phyloP scores from a whole-genome alignment of 805 yeast genomes.

The Metschnikowia santaceciliae region DNA sequence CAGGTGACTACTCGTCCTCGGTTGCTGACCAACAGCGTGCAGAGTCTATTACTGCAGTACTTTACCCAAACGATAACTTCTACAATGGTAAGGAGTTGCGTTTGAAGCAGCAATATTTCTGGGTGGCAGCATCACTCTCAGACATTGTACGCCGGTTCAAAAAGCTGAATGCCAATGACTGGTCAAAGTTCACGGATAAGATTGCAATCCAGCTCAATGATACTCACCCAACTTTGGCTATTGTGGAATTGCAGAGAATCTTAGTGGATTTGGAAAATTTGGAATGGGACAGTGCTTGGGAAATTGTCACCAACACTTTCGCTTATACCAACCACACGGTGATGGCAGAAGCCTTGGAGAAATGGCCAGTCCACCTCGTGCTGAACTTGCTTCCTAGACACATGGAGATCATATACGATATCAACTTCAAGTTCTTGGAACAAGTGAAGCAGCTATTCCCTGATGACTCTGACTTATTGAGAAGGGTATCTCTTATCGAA shows the following conservation, averaged over 20 bases:
- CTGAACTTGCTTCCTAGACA: constrained; percentile 85
- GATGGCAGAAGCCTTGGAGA: constrained; percentile 90
- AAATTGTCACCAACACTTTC: constrained; percentile 71
- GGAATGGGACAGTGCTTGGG: constrained; percentile 84
- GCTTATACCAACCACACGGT: constrained; percentile 96
- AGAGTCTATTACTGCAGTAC: constrained; percentile 86
- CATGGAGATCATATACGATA: constrained; percentile 82
- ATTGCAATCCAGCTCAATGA: constrained; percentile 92
- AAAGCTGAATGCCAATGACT: constrained; percentile 63
- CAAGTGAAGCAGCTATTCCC: constrained; percentile 75
- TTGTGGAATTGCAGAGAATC: constrained; percentile 84
- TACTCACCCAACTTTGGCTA: constrained; percentile 90
- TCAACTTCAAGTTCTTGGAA: constrained; percentile 76
- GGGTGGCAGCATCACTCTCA: constrained; percentile 93
- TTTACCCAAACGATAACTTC: constrained; percentile 92
- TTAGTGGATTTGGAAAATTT: constrained; percentile 79
- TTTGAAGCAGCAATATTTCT: constrained; percentile 91
- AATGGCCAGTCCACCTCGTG: constrained; percentile 86
- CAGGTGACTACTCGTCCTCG: constrained; percentile 85
- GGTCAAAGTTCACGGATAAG: constrained; percentile 80
- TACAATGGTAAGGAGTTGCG: constrained; percentile 87
- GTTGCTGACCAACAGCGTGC: constrained; percentile 84
- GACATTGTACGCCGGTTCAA: constrained; percentile 89
- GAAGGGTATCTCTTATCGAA: constrained; percentile 79
- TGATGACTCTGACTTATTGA: constrained; percentile 57